A percentile compares a stretch with the other conserved stretches of the same genome.
Conservation (phyloP, 495 filamentous ascomycete genomes). For the Wilcoxina mikolae region DNA sequence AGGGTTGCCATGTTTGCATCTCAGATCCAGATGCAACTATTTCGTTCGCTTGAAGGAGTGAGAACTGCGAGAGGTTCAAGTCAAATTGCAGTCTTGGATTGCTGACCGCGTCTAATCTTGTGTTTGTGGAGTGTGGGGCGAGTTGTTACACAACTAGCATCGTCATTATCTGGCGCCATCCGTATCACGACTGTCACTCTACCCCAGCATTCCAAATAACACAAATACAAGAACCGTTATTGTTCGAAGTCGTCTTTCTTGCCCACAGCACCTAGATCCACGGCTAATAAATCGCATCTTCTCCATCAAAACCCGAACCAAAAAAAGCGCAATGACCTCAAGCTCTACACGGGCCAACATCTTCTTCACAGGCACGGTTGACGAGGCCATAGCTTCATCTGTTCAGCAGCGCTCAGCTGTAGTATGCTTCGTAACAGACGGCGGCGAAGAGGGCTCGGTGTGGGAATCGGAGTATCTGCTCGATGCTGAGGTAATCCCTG, state of each 20-base stretch:
- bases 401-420: conserved; percentile 51
- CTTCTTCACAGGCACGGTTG: conserved; percentile 67
- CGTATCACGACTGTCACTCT: neutral
- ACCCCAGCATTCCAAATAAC: too few species aligned
- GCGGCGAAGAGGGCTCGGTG: conserved; percentile 43
- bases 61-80: neutral
- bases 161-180: neutral
- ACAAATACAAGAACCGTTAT: too few species aligned
- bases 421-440: conserved; percentile 60
- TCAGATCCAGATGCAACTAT: neutral
- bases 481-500: conserved; percentile 40
- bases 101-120: neutral
- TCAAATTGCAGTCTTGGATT: neutral
- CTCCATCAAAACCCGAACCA: too few species aligned
- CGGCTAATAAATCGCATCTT: too few species aligned
- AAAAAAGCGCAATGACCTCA: too few species aligned
- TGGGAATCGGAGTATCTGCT: conserved; percentile 68
- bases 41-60: too few species aligned
- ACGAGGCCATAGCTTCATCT: conserved; percentile 62
- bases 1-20: neutral
- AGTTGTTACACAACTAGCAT: neutral
- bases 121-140: too few species aligned
- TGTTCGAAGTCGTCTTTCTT: too few species aligned
- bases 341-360: conserved; percentile 36
- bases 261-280: too few species aligned